A percentile compares a stretch with the other conserved stretches of the same genome.
phyloP scores from a whole-genome alignment of 768 basidiomycete species.

The Nevesoporus exiguus region DNA sequence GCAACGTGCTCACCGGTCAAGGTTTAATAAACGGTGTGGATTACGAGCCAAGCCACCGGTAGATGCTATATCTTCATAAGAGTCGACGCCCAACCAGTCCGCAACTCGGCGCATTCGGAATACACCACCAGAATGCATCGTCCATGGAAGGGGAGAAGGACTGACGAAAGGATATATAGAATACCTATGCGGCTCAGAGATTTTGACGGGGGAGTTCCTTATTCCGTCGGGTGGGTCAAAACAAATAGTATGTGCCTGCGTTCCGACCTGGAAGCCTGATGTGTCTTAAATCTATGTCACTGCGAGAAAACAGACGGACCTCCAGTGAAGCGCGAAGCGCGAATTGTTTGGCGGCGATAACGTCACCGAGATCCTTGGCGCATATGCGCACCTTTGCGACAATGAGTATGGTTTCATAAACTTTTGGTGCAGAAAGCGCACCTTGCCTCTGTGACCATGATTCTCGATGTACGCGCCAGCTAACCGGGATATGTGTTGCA shows the following conservation, averaged over 20 bases:
- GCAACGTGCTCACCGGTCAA: constrained; percentile 34
- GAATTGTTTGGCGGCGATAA: constrained; percentile 48
- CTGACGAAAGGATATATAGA: constrained; percentile 67
- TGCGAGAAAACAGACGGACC: constrained; percentile 35
- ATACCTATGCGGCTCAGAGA: constrained; percentile 41
- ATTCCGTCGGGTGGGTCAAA: constrained; percentile 31
- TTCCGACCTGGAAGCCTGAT: constrained; percentile 14
- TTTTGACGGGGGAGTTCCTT: constrained; percentile 24
- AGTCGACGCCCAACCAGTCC: constrained; percentile 49
- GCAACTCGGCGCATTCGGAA: constrained; percentile 63
- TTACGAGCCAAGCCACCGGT: constrained; percentile 39
- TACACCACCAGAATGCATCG: constrained; percentile 38
- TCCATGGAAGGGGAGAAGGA: constrained; percentile 48
- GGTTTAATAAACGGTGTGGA: constrained; percentile 32
- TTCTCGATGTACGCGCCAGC: constrained; percentile 63
- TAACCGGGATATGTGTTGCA: constrained; percentile 65
- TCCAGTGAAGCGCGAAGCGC: constrained; percentile 49
- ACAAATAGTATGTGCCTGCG: constrained; percentile 20
- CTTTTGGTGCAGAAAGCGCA: constrained; percentile 21
- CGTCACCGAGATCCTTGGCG: constrained; percentile 41
- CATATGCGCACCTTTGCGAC: constrained; percentile 51
- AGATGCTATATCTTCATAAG: constrained; percentile 33
- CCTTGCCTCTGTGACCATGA: constrained; percentile 44
- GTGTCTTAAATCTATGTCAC: constrained; percentile 6
- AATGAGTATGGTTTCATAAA: neutral